Conservation (phyloP, 108 stramenopile species). For the Nitzschia palea region DNA sequence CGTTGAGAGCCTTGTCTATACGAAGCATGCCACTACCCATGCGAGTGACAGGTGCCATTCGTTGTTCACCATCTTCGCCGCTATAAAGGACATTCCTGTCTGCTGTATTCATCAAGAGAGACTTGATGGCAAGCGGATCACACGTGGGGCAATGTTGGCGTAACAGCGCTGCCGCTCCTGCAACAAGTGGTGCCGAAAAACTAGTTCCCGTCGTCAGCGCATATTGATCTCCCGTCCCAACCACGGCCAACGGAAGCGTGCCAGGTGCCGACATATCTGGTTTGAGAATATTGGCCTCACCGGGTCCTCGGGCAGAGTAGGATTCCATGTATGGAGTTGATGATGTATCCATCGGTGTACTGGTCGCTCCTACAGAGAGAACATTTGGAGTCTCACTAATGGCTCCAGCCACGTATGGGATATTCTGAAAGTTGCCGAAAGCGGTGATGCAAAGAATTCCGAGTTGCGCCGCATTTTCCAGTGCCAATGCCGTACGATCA, state of each 20-base stretch:
- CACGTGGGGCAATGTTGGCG: constrained; percentile 19
- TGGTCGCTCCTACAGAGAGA: constrained; percentile 28
- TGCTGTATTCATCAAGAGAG: constrained; percentile 35
- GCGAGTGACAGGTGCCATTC: constrained; percentile 19
- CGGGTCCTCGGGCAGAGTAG: constrained; percentile 32
- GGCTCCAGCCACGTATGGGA: constrained; percentile 29
- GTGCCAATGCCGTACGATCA: constrained; percentile 4
- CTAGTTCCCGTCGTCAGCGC: constrained; percentile 38
- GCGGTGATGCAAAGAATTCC: constrained; percentile 12
- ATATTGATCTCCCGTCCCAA: neutral
- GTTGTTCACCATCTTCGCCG: neutral
- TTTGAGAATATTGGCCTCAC: constrained; percentile 24
- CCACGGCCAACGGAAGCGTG: constrained; percentile 6
- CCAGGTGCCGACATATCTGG: constrained; percentile 33
- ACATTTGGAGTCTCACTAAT: constrained; percentile 10
- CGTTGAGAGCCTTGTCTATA: constrained; percentile 22
- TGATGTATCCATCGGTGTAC: neutral
- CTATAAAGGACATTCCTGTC: constrained; percentile 13
- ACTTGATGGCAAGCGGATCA: constrained; percentile 33
- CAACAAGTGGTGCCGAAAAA: constrained; percentile 79
- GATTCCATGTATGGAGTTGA: constrained; percentile 1
- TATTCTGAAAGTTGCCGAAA: constrained; percentile 26
- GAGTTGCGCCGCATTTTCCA: constrained; percentile 17
- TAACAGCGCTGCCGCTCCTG: constrained; percentile 76
- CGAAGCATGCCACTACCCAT: constrained; percentile 34